A percentile compares a stretch with the other conserved stretches of the same genome.
Evolutionary conservation across 805 yeast species (phyloP).

Genomic region (Blastobotrys chiropterorum): DNA sequence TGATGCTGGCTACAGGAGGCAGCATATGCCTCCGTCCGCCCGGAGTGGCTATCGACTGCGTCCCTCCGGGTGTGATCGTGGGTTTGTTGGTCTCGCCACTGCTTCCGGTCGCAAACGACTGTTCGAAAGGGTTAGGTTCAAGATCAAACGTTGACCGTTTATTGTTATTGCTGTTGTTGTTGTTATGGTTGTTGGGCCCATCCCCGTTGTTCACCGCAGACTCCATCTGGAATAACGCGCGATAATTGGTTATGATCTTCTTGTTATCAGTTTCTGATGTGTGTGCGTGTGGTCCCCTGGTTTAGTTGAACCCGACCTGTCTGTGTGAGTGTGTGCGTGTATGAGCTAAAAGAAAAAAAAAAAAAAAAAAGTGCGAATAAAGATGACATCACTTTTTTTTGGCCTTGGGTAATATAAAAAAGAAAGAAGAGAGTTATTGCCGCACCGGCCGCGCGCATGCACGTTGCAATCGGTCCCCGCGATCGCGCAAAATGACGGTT

Average conservation of each 20-base stretch:
- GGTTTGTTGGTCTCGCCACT: slow-evolving; percentile 6
- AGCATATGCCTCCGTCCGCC: slow-evolving; percentile 21
- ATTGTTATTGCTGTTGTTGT: neutral
- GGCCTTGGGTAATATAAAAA: neutral
- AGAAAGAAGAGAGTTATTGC: too few relatives aligned
- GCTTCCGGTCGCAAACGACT: slow-evolving; percentile 65
- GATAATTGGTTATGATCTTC: too few relatives aligned
- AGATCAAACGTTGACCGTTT: slow-evolving; percentile 47
- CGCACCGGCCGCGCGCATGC: too few relatives aligned
- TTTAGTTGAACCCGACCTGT: too few relatives aligned
- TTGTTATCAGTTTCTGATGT: too few relatives aligned
- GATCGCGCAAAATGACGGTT: neutral
- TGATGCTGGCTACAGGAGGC: slow-evolving; percentile 25
- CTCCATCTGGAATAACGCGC: neutral
- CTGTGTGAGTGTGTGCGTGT: too few relatives aligned
- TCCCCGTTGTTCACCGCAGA: neutral
- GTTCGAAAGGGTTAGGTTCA: slow-evolving; percentile 94
- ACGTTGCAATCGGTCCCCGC: neutral
- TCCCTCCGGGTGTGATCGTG: slow-evolving; percentile 1
- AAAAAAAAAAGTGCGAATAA: neutral
- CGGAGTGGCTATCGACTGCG: slow-evolving; percentile 19
- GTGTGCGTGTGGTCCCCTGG: neutral
- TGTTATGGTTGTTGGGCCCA: too few relatives aligned
- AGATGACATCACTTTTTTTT: neutral
- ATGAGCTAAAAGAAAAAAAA: neutral